Evolutionary conservation across 2,329 filamentous ascomycete species (phyloP), one percentile per base, ranked within the genome.

Genomic region (Calonectria hawksworthii): DNA sequence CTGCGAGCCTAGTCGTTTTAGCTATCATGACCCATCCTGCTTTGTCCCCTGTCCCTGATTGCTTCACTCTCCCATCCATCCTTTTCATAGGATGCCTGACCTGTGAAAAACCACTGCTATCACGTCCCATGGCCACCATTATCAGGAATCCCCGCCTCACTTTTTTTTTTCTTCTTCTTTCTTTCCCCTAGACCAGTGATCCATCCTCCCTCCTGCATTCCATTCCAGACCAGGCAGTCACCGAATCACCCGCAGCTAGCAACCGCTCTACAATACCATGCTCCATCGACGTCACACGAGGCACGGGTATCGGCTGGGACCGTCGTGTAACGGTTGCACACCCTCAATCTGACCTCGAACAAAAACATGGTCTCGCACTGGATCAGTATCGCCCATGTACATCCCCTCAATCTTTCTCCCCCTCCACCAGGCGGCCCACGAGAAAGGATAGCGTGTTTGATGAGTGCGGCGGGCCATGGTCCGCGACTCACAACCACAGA

Each of bases 251-350:
- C 23, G 59, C 41, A 3, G 16, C 14, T n/a, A 47, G 28, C 26
- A 32, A 23, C 26, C 26, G 9, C 41, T 6, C 4, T 21, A 44
- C 59, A 51, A 36, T 47, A 30, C 47, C n/a, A 21, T 47, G 16
- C 51, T 38, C 56, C 74, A 79, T 80, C 78, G 66, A 70, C 66
- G 77, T 74, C 50, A 47, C 70, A 66, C 72, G 63, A 74, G 44
- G 59, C 44, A 74, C 69, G 74, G 76, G 56, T 74, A 75, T 75
- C 73, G 72, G 73, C 74, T 71, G 76, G 41, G 18, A 8, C 65
- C 50, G 77, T 76, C 67, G 66, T 50, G 61, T 21, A 70, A 70
- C 71, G 14, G 28, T 30, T 41, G 36, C 23, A 38, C 56, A 54
- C 10, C 34, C 14, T 28, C 13, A n/a, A 41, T 34, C 47, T 26